Evolutionary conservation across 1,284 basidiomycete species (phyloP), one percentile per base, ranked within the genome.

Genomic region (Apiotrichum montevideense): DNA sequence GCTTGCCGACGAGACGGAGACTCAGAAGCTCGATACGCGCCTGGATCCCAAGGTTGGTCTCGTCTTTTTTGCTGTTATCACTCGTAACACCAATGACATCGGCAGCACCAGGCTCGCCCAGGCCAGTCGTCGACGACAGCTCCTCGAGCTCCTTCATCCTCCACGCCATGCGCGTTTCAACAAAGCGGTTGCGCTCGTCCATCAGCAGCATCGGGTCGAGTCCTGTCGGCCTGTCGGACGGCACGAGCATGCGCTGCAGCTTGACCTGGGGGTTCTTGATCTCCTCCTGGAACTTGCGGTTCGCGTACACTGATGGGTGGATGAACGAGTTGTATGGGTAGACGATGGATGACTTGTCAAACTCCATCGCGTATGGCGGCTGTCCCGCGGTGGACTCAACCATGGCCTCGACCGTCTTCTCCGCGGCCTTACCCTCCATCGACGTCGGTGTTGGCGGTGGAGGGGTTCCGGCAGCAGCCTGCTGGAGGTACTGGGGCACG

Each of bases 321-420:
- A 82, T 81, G 74, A 87, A 96, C n/a, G 94, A 87, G 74, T 97
- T 98, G 81, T 95, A 97, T 0, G 95, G 95, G 70, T 96, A 95
- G 57, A 97, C 86, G 51, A 85, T 82, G 3, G 90, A 92, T 59
- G 83, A 81, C 47, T 83, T 79, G 70, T 95, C 85, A 71, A 91
- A 87, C 64, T 94, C 90, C 46, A 90, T 80, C 70, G 74, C 73
- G 61, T 78, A 76, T 13, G 76, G 68, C 8, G 69, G 66, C 46
- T 64, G 66, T 5, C 65, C 59, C 10, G 68, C 60, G 14, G 56
- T 57, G 9, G 56, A 58, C 9, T 79, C 70, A 4, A 79, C 77
- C 10, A 83, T 82, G 7, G 86, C 82, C 73, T 91, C 89, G 56
- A 88, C 87, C 8, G 87, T 85, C 65, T 85, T 86, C 67, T 91